Base-by-base conservation (phyloP, 2,329 filamentous ascomycete genomes). In the Alternaria sp. region DNA sequence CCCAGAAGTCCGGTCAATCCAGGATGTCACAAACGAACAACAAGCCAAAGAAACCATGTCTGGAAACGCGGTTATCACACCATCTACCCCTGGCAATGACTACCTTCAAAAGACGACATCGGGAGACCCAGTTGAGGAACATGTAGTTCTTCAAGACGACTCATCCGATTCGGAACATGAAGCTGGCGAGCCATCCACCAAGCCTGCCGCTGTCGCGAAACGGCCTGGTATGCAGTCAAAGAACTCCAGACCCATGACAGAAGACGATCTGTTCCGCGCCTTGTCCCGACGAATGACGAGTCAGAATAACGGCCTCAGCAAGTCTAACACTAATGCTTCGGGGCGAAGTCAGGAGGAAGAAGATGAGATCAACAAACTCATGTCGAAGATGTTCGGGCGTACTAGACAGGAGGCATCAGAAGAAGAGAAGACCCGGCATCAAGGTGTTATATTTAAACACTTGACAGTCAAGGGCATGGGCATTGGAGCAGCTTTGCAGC, bases 351-450 rank as follows among this genome's bases (percentile, higher is more conserved):
- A 67, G 16, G 67, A 74, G 45, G 78, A 81, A 5, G 83, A 83
- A 48, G 81, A 81, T n/a, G 86, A 88, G 68, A 85, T 90, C 32
- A 83, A 89, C 52, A 81, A 82, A 11, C 78, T 92, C 40, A 87
- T 92, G 81, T 91, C 89, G 0, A 86, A 86, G 3, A 90, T 92
- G 85, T 92, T 92, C 69, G 90, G 90, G 6, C 80, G 83, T 34
- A 85, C 85, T 20, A 83, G 90, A 6, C 88, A 90, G 66, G 83
- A 85, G 45, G 81, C 86, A n/a, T 90, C 88, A 1, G 86, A 91
- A 62, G 89, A 90, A 63, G 89, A 91, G 67, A 87, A 90, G 72
- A 90, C 88, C 0, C 81, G 89, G 22, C 90, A 92, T 72, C 83
- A 90, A 3, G 90, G 89, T 25, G 82, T 92, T 0, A 87, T 89